phyloP scores from a whole-genome alignment of 192 early-diverging fungal genomes.

The Entomortierella chlamydospora region DNA sequence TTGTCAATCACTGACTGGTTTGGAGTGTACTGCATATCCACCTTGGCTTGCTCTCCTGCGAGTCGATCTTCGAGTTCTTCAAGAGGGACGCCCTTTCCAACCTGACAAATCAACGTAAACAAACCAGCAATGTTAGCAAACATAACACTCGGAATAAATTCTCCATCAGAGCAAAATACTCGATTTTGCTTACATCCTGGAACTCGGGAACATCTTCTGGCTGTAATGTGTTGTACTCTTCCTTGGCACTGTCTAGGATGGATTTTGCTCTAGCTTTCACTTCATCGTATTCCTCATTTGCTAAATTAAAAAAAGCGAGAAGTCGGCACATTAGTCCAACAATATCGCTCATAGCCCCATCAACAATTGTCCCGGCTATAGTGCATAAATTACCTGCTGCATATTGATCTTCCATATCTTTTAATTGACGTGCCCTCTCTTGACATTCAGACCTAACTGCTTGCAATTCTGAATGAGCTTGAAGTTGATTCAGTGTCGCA shows the following conservation, averaged over 20 bases:
- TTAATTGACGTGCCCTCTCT: conserved; percentile 56
- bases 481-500: conserved; percentile 44
- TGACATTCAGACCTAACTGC: conserved; percentile 27
- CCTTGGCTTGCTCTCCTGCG: conserved; percentile 62
- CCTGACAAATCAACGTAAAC: conserved; percentile 8
- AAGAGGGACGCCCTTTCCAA: conserved; percentile 53
- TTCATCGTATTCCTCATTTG: conserved; percentile 51
- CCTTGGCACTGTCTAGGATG: conserved; percentile 66
- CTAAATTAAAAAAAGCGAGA: conserved; percentile 28
- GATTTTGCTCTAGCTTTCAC: conserved; percentile 59
- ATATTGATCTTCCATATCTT: conserved; percentile 47
- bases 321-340: too few relatives aligned
- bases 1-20: conserved; percentile 73
- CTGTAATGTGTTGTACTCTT: conserved; percentile 59
- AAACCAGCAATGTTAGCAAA: too few relatives aligned
- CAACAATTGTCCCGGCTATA: too few relatives aligned
- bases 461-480: conserved; percentile 35
- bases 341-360: too few relatives aligned
- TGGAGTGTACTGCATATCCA: conserved; percentile 61
- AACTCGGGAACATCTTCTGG: conserved; percentile 66
- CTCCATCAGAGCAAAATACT: too few relatives aligned
- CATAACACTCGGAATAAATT: too few relatives aligned
- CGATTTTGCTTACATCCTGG: conserved; percentile 52
- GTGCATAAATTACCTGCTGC: conserved; percentile 33
- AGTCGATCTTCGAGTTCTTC: conserved; percentile 78